These are phyloP conservation scores for Cryptococcus sp. DNA, from an alignment of 1,284 basidiomycete genomes.

Conservation along the genomic window DNA sequence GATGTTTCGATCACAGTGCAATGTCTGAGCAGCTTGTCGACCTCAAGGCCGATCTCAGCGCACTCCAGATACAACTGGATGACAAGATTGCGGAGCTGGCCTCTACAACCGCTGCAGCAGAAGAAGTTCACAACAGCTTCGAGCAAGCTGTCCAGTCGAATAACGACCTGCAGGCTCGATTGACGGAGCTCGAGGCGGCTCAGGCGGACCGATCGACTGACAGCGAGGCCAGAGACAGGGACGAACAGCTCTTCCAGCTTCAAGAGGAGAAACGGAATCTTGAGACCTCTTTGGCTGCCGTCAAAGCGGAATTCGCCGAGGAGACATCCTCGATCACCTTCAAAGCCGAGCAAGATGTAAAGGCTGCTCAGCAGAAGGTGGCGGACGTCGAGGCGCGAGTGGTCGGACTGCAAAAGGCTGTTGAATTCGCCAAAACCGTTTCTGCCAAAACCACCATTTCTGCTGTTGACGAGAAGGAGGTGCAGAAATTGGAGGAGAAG, in stretches of 20 bases:
- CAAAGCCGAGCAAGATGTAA: conserved; percentile 14
- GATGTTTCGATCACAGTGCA: conserved; percentile 3
- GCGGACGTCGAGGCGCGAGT: conserved; percentile 17
- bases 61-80: conserved; percentile 23
- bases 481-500: conserved; percentile 59
- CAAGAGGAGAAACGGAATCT: conserved; percentile 21
- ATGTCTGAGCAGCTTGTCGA: conserved; percentile 19
- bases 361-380: conserved; percentile 16
- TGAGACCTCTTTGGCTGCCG: conserved; percentile 5
- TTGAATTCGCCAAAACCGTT: not conserved
- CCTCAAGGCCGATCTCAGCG: conserved; percentile 9
- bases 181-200: conserved; percentile 23
- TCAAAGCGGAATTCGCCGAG: conserved; percentile 11
- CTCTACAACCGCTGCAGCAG: conserved; percentile 8
- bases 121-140: conserved; percentile 23
- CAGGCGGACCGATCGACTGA: conserved; percentile 33
- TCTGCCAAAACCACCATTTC: not conserved
- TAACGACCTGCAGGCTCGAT: conserved; percentile 20
- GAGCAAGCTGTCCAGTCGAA: conserved; percentile 20
- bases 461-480: conserved; percentile 1
- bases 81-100: conserved; percentile 21
- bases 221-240: conserved; percentile 25
- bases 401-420: conserved; percentile 8
- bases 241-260: conserved; percentile 28
- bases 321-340: conserved; percentile 18